phyloP scores from a whole-genome alignment of 306 rosid genomes.

The Cucurbita pepo region DNA sequence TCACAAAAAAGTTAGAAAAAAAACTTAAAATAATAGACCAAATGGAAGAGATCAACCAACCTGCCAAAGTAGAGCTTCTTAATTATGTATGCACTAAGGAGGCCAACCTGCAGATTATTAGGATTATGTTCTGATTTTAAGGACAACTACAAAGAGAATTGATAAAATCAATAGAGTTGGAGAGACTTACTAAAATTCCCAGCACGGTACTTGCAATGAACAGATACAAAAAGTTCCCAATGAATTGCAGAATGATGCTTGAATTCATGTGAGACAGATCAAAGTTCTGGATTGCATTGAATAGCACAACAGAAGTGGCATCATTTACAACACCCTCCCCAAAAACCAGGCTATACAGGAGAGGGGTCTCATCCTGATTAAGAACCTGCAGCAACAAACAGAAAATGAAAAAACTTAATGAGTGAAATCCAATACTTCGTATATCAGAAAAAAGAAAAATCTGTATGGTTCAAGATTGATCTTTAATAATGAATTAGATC shows the following conservation, averaged over 20 bases:
- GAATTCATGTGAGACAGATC: slow-evolving; percentile 69
- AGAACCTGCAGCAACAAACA: not conserved
- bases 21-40: not conserved
- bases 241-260: slow-evolving; percentile 42
- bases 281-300: slow-evolving; percentile 88
- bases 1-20: too few species aligned
- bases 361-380: slow-evolving; percentile 13
- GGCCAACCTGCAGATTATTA: slow-evolving; percentile 51
- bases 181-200: slow-evolving; percentile 20
- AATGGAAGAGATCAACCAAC: slow-evolving; percentile 19
- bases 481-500: not conserved
- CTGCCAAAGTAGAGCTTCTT: slow-evolving; percentile 75
- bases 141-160: not conserved
- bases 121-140: not conserved
- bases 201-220: slow-evolving; percentile 3
- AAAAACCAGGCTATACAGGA: slow-evolving; percentile 35
- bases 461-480: not conserved
- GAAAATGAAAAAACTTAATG: not conserved
- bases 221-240: slow-evolving; percentile 13
- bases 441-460: not conserved
- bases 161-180: not conserved
- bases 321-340: slow-evolving; percentile 98
- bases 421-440: not conserved
- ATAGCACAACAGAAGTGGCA: slow-evolving; percentile 89
- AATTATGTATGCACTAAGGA: slow-evolving; percentile 65